Conservation (phyloP, 225 moss, liverwort and hornwort species). For the Antitrichia curtipendula region DNA sequence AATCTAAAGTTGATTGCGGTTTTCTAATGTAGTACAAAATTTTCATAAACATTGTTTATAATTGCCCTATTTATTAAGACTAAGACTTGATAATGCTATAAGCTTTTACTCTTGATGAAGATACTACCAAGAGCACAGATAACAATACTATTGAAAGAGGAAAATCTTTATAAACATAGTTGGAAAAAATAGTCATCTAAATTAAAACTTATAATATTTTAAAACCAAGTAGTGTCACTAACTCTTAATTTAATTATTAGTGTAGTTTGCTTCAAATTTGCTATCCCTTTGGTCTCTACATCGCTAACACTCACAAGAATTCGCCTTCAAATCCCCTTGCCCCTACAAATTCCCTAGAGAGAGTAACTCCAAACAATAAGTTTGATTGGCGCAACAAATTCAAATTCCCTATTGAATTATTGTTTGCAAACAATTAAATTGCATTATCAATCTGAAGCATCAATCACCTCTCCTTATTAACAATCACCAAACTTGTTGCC, state of each 20-base stretch:
- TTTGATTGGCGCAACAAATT: too few relatives aligned
- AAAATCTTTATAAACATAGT: neutral
- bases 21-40: too few relatives aligned
- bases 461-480: accelerated
- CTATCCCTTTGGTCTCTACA: accelerated
- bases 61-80: too few relatives aligned
- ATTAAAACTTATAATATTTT: neutral
- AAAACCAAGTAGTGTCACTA: too few relatives aligned
- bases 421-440: neutral
- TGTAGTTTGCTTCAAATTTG: too few relatives aligned
- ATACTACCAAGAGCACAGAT: neutral
- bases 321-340: accelerated
- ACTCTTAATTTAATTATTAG: neutral
- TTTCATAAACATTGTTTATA: too few relatives aligned
- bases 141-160: too few relatives aligned
- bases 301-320: neutral
- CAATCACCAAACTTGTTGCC: neutral
- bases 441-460: neutral
- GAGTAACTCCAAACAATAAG: neutral
- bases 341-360: neutral
- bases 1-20: neutral
- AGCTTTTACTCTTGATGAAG: neutral
- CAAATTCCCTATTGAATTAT: neutral
- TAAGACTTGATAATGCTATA: too few relatives aligned
- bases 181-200: neutral